These are phyloP conservation scores for Pleurotus eryngii DNA, from an alignment of 768 basidiomycete genomes.

Conservation along the genomic window DNA sequence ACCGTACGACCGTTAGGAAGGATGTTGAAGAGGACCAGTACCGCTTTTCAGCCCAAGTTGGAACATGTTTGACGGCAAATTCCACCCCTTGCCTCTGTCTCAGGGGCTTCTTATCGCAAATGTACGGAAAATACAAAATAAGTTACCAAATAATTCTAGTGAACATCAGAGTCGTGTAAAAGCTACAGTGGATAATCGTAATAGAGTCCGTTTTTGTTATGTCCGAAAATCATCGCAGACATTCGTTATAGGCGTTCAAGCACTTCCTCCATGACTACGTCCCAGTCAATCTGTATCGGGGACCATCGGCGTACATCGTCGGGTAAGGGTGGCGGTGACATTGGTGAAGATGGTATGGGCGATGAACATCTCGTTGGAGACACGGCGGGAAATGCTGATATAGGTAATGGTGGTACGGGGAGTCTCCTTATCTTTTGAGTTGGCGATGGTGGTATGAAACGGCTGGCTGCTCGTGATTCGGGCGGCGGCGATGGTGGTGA, in stretches of 20 bases:
- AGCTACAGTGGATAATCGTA: not conserved
- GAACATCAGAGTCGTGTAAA: not conserved
- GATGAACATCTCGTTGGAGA: slow-evolving; percentile 3
- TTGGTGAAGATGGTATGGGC: slow-evolving; percentile 1
- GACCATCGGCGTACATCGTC: slow-evolving; percentile 1
- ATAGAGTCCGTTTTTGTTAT: not conserved
- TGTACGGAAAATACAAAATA: not conserved
- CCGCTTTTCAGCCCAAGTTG: not conserved
- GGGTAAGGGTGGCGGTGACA: not conserved
- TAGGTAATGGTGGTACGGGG: slow-evolving; percentile 10
- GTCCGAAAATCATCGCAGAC: not conserved
- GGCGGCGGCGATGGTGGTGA: slow-evolving; percentile 8
- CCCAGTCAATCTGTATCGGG: slow-evolving; percentile 14
- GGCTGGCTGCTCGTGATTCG: not conserved
- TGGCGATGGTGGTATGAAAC: not conserved
- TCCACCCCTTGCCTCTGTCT: too few relatives aligned
- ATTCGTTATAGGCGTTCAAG: not conserved
- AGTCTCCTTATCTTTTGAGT: slow-evolving; percentile 10
- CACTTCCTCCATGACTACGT: slow-evolving; percentile 10
- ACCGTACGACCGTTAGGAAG: not conserved
- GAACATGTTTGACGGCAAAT: slow-evolving; percentile 1
- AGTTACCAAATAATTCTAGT: slow-evolving; percentile 6
- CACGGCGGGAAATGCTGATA: slow-evolving; percentile 3
- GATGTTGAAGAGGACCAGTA: not conserved
- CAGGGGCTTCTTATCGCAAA: too few relatives aligned